Evolutionary conservation across 768 basidiomycete genomes (phyloP).

Genomic region (Hortiboletus campestris): DNA sequence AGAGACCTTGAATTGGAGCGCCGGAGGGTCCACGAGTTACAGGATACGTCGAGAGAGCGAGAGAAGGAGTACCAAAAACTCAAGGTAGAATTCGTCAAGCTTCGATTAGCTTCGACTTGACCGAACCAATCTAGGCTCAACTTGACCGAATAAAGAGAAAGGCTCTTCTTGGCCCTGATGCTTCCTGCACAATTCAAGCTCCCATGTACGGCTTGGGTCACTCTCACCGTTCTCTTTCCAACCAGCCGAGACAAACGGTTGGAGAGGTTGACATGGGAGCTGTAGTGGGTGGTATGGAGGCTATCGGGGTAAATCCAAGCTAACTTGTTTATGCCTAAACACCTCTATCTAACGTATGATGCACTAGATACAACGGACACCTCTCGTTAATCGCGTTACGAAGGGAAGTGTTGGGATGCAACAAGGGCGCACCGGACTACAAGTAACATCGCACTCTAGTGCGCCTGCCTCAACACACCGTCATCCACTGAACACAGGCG

Average conservation of each 20-base stretch:
- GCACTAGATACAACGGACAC: slow-evolving; percentile 66
- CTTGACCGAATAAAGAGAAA: slow-evolving; percentile 84
- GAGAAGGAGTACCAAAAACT: slow-evolving; percentile 89
- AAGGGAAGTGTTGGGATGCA: slow-evolving; percentile 33
- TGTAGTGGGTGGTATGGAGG: slow-evolving; percentile 66
- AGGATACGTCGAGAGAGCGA: slow-evolving; percentile 70
- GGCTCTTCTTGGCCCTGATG: slow-evolving; percentile 57
- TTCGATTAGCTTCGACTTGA: background rate
- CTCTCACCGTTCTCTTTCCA: slow-evolving; percentile 18
- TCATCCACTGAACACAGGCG: slow-evolving; percentile 40
- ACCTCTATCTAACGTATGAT: slow-evolving; percentile 2
- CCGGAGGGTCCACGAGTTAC: slow-evolving; percentile 68
- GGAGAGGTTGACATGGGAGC: slow-evolving; percentile 47
- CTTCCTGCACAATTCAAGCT: slow-evolving; percentile 16
- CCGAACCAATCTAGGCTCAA: slow-evolving; percentile 47
- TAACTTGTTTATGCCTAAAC: background rate
- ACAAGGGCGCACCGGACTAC: slow-evolving; percentile 32
- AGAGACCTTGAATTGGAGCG: slow-evolving; percentile 80
- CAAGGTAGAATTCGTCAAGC: slow-evolving; percentile 46
- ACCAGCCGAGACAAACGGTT: slow-evolving; percentile 15
- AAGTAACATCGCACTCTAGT: slow-evolving; percentile 25
- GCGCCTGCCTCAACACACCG: slow-evolving; percentile 33
- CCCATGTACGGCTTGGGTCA: slow-evolving; percentile 15
- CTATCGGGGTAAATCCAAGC: slow-evolving; percentile 46
- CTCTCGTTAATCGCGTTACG: slow-evolving; percentile 51